These are phyloP conservation scores for Ilyonectria destructans DNA, from an alignment of 2,329 filamentous ascomycete genomes.

Conservation along the genomic window DNA sequence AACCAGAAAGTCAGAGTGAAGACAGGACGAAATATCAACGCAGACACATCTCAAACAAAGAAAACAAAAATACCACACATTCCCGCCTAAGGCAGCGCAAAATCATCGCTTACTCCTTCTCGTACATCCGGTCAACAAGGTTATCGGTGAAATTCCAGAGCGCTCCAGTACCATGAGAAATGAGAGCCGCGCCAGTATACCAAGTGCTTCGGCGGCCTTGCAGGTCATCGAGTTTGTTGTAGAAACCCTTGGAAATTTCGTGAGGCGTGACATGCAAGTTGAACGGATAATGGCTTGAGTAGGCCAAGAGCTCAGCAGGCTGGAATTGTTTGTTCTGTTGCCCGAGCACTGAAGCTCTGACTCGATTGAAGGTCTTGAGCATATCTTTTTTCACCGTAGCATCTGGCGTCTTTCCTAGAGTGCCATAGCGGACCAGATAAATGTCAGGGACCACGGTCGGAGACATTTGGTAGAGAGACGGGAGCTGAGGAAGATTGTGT, in stretches of 20 bases:
- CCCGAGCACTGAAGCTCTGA: slow-evolving; percentile 23
- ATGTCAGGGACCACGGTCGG: slow-evolving; percentile 28
- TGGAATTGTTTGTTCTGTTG: neutral
- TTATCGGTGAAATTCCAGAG: slow-evolving; percentile 42
- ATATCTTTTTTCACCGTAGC: slow-evolving; percentile 32
- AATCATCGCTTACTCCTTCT: neutral
- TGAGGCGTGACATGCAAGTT: slow-evolving; percentile 29
- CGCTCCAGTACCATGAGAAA: slow-evolving; percentile 39
- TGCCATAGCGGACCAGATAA: slow-evolving; percentile 37
- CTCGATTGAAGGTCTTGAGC: slow-evolving; percentile 34
- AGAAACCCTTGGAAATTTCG: slow-evolving; percentile 36
- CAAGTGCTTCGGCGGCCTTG: slow-evolving; percentile 38
- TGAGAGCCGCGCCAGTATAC: slow-evolving; percentile 39
- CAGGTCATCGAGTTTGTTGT: slow-evolving; percentile 37
- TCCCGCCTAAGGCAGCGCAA: neutral
- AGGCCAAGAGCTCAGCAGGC: slow-evolving; percentile 31
- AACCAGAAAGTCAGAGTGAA: neutral
- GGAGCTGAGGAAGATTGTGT: slow-evolving; percentile 32
- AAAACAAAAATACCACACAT: neutral
- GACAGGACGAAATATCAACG: neutral
- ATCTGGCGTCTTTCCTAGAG: slow-evolving; percentile 19
- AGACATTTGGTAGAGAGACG: slow-evolving; percentile 41
- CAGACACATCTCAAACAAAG: neutral
- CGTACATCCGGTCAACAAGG: slow-evolving; percentile 39
- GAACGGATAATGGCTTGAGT: slow-evolving; percentile 41